Evolutionary conservation across 2,329 filamentous ascomycete genomes (phyloP).

Genomic region (Basipetospora chlamydospora): DNA sequence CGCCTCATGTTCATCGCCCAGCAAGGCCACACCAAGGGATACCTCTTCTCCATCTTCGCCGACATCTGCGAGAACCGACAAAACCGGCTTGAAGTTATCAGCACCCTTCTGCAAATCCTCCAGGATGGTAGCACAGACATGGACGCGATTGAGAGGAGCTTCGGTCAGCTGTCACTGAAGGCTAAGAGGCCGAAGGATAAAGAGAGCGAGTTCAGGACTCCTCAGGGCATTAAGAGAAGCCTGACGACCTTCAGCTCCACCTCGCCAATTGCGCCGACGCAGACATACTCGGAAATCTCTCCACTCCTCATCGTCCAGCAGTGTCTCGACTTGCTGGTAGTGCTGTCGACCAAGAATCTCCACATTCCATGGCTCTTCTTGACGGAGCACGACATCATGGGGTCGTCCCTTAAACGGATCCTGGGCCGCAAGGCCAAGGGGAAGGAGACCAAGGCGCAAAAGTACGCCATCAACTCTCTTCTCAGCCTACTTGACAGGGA

Average conservation of each 20-base stretch:
- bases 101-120: slow-evolving; percentile 79
- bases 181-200: slow-evolving; percentile 67
- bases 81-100: slow-evolving; percentile 86
- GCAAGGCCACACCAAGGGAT: slow-evolving; percentile 69
- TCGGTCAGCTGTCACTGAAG: slow-evolving; percentile 79
- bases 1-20: slow-evolving; percentile 98
- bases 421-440: slow-evolving; percentile 72
- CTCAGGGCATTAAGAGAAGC: slow-evolving; percentile 63
- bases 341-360: slow-evolving; percentile 69
- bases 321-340: slow-evolving; percentile 72
- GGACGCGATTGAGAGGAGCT: slow-evolving; percentile 87
- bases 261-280: slow-evolving; percentile 10
- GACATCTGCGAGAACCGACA: slow-evolving; percentile 95
- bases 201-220: slow-evolving; percentile 55
- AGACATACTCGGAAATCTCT: slow-evolving; percentile 72
- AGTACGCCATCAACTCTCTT: slow-evolving; percentile 84
- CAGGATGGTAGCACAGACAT: slow-evolving; percentile 93
- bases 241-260: slow-evolving; percentile 30
- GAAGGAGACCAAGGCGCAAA: slow-evolving; percentile 71
- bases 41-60: slow-evolving; percentile 74
- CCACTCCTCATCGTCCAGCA: slow-evolving; percentile 93
- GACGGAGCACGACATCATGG: slow-evolving; percentile 73
- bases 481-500: slow-evolving; percentile 82
- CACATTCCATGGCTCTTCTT: slow-evolving; percentile 87
- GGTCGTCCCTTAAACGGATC: slow-evolving; percentile 61